phyloP scores from a whole-genome alignment of 768 basidiomycete genomes.

The Podaxis rugospora region DNA sequence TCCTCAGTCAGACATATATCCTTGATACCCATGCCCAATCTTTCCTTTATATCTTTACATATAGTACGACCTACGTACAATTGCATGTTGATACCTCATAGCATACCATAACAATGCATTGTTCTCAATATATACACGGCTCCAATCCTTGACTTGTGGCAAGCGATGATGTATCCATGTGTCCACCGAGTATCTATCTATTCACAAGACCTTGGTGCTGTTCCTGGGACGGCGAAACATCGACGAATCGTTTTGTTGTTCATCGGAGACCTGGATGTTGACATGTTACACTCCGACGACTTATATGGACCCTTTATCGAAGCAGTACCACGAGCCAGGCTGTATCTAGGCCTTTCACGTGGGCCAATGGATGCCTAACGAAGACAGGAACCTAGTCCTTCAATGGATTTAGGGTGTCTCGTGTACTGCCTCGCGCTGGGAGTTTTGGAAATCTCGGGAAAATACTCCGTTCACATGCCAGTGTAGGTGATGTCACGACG shows the following conservation, averaged over 20 bases:
- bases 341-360: not conserved
- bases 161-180: not conserved
- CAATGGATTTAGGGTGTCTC: not conserved
- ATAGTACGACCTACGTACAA: not conserved
- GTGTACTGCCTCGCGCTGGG: not conserved
- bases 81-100: conserved; percentile 10
- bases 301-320: not conserved
- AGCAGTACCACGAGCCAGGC: not conserved
- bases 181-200: not conserved
- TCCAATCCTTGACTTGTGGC: not conserved
- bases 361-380: conserved; percentile 2
- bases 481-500: not conserved
- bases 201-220: not conserved
- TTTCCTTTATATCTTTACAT: not conserved
- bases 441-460: not conserved
- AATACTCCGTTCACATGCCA: not conserved
- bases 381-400: not conserved
- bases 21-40: conserved; percentile 5
- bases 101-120: conserved; percentile 8
- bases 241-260: not conserved
- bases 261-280: not conserved
- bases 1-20: conserved; percentile 6
- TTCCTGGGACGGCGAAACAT: not conserved
- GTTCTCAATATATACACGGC: not conserved
- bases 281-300: not conserved